Conservation (phyloP, 202 grass and related monocot species). For the Schoenoplectus tabernaemontani region DNA sequence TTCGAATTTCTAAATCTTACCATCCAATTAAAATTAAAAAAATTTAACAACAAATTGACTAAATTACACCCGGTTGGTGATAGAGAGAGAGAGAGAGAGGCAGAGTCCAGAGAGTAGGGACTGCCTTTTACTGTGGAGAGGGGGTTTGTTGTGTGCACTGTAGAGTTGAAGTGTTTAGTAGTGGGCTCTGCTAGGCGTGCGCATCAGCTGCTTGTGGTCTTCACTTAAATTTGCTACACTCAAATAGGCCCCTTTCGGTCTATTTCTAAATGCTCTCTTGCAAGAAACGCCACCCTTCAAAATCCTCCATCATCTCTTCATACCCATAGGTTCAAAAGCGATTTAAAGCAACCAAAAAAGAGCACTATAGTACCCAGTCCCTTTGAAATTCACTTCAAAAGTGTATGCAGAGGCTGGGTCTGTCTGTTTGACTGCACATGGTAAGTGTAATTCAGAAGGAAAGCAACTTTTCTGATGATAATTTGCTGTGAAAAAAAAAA, state of each 20-base stretch:
- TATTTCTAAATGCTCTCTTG: background rate
- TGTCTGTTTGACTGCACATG: slow-evolving; percentile 1
- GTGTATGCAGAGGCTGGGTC: background rate
- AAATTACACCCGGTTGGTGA: no score
- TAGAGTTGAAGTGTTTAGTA: no score
- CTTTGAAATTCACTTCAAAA: background rate
- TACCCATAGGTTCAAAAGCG: background rate
- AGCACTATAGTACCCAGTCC: background rate
- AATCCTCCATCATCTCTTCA: background rate
- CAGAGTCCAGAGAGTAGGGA: no score
- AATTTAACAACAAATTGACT: no score
- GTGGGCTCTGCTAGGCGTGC: no score
- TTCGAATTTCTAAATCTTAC: no score
- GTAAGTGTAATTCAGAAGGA: background rate
- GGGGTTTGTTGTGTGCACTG: background rate
- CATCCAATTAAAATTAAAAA: no score
- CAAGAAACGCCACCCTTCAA: background rate
- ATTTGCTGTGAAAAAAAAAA: background rate
- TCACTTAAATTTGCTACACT: background rate
- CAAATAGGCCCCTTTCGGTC: background rate
- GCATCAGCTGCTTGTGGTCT: background rate
- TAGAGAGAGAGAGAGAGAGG: no score
- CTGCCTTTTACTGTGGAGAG: no score
- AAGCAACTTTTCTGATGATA: background rate
- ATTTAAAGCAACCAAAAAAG: background rate